Conservation (phyloP, 768 basidiomycete genomes). For the Podaxis sp. region DNA sequence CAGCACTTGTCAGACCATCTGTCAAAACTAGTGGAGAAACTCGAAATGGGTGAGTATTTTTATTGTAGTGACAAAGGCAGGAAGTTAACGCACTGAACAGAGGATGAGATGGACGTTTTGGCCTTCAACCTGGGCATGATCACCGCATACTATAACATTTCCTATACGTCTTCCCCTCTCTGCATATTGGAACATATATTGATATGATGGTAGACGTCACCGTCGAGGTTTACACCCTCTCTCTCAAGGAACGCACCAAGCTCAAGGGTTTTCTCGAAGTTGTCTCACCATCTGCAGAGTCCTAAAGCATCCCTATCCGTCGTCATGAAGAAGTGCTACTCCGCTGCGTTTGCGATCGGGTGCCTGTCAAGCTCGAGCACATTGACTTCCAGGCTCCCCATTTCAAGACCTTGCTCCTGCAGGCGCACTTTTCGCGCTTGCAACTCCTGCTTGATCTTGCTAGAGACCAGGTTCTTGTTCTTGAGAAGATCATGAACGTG, state of each 20-base stretch:
- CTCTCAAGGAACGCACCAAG: constrained; percentile 94
- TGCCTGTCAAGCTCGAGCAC: constrained; percentile 25
- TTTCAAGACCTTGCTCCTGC: too few relatives aligned
- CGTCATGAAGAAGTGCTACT: constrained; percentile 87
- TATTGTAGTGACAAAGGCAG: background rate
- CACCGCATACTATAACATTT: constrained; percentile 94
- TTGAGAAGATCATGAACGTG: too few relatives aligned
- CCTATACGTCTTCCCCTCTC: constrained; percentile 51
- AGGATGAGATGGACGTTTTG: constrained; percentile 92
- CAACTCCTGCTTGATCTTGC: too few relatives aligned
- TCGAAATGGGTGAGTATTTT: constrained; percentile 79
- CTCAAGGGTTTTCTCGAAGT: constrained; percentile 96
- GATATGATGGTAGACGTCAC: constrained; percentile 68
- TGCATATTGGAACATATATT: background rate
- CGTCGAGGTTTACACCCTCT: constrained; percentile 94
- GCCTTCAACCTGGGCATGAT: constrained; percentile 98
- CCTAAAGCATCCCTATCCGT: constrained; percentile 92
- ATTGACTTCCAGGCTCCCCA: too few relatives aligned
- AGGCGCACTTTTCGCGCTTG: too few relatives aligned
- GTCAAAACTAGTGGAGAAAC: constrained; percentile 93
- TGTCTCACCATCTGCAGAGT: constrained; percentile 88
- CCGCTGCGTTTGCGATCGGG: constrained; percentile 90
- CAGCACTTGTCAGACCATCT: constrained; percentile 95
- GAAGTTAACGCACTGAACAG: constrained; percentile 31
- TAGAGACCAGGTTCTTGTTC: too few relatives aligned